A percentile compares a stretch with the other conserved stretches of the same genome.
Evolutionary conservation across 352 stramenopile species (phyloP).

Genomic region (Saprolegnia parasitica): DNA sequence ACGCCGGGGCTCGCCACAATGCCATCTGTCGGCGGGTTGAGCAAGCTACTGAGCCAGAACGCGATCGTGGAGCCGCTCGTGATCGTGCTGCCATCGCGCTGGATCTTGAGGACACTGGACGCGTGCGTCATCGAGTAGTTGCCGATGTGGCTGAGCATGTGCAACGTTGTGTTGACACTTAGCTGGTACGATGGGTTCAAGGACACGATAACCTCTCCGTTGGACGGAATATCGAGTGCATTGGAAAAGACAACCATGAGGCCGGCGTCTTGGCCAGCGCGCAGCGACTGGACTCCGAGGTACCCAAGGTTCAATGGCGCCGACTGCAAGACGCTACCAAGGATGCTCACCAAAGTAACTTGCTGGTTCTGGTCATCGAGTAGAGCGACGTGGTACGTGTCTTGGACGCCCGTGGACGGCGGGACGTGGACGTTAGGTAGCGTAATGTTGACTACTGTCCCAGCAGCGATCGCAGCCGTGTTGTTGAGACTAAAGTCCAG

Average conservation of each 20-base stretch:
- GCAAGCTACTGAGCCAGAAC: slow-evolving; percentile 16
- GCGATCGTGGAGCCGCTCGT: not conserved
- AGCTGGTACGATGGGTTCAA: slow-evolving; percentile 10
- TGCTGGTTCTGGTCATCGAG: not conserved
- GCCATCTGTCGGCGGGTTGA: slow-evolving; percentile 10
- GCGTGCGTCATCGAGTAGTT: not conserved
- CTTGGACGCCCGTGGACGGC: not conserved
- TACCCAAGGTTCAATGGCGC: not conserved
- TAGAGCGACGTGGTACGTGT: slow-evolving; percentile 3
- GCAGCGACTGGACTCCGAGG: slow-evolving; percentile 10
- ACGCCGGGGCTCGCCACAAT: slow-evolving; percentile 1
- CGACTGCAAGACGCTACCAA: not conserved
- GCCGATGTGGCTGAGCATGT: slow-evolving; percentile 12
- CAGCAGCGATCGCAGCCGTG: slow-evolving; percentile 1
- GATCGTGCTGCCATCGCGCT: slow-evolving; percentile 1
- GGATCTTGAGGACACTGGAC: not conserved
- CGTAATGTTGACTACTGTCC: not conserved
- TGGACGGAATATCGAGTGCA: not conserved
- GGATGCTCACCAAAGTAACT: not conserved
- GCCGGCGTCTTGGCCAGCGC: not conserved
- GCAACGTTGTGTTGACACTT: not conserved
- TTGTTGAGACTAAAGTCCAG: slow-evolving; percentile 3
- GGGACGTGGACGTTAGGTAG: not conserved
- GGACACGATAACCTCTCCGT: not conserved
- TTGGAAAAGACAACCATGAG: slow-evolving; percentile 7